Percentiles rank a stretch among this genome's conserved stretches.
phyloP scores from a whole-genome alignment of 2,329 filamentous ascomycete species.

The Sarocladiaceae sp. region DNA sequence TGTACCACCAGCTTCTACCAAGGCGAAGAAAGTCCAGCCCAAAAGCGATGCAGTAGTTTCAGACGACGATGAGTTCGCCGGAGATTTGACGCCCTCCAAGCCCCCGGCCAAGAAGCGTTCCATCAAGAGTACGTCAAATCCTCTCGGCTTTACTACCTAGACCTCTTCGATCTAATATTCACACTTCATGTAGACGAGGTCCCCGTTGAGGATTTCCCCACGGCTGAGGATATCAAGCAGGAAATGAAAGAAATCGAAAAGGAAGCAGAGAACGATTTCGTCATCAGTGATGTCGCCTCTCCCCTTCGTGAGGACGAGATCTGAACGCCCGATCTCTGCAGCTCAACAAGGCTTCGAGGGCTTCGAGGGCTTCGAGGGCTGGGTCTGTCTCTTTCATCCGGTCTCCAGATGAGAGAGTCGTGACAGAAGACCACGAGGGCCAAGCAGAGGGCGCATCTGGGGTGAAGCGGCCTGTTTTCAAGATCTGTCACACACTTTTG shows the following conservation, averaged over 20 bases:
- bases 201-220: background rate
- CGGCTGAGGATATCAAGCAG: background rate
- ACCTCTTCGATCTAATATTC: background rate
- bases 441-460: too few relatives aligned
- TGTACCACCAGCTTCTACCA: background rate
- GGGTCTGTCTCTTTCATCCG: too few relatives aligned
- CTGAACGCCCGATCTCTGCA: too few relatives aligned
- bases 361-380: too few relatives aligned
- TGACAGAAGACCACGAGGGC: too few relatives aligned
- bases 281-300: background rate
- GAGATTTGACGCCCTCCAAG: background rate
- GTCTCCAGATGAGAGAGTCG: too few relatives aligned
- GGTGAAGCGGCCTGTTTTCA: too few relatives aligned
- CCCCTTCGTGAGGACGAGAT: background rate
- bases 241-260: background rate
- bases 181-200: background rate
- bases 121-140: background rate
- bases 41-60: background rate
- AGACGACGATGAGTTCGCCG: background rate
- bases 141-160: too few relatives aligned
- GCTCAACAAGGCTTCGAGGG: too few relatives aligned
- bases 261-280: background rate
- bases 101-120: background rate
- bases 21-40: background rate
- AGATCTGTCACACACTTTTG: too few relatives aligned